A percentile compares a stretch with the other conserved stretches of the same genome.
phyloP scores from a whole-genome alignment of 148 eudicot species.

The Hydrangea macrophylla region DNA sequence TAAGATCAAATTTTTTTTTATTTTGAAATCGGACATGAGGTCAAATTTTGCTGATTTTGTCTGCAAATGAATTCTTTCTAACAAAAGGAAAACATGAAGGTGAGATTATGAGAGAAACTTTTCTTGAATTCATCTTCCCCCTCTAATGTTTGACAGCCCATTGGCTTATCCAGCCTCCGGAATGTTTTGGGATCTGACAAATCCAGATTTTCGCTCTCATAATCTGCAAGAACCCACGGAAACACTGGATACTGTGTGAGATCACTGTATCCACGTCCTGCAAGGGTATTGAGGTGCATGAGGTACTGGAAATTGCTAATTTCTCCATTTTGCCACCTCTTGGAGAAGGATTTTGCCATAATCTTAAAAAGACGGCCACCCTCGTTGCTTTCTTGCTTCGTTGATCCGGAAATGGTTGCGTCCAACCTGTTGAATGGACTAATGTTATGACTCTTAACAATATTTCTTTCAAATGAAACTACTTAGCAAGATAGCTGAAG shows the following conservation, averaged over 20 bases:
- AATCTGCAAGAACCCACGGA: conserved; percentile 97
- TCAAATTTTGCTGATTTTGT: too few species aligned
- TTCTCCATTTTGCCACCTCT: conserved; percentile 99
- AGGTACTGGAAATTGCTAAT: conserved; percentile 99
- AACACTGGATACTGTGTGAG: conserved; percentile 99
- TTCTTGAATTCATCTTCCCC: conserved; percentile 94
- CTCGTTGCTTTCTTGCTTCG: conserved; percentile 87
- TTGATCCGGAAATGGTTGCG: conserved; percentile 86
- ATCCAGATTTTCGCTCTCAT: conserved; percentile 85
- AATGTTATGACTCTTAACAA: conserved; percentile 6
- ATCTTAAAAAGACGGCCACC: conserved; percentile 94
- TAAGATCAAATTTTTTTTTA: neutral
- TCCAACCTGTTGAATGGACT: conserved; percentile 65
- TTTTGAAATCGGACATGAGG: too few species aligned
- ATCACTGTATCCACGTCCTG: conserved; percentile 99
- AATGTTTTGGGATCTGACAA: conserved; percentile 71
- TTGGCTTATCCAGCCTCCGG: conserved; percentile 91
- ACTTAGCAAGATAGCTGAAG: neutral
- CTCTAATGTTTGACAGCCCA: conserved; percentile 96
- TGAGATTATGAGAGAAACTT: conserved; percentile 44
- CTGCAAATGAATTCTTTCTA: too few species aligned
- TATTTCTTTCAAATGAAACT: neutral
- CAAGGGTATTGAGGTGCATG: conserved; percentile 98
- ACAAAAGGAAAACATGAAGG: conserved; percentile 11
- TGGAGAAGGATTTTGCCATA: conserved; percentile 93